Evolutionary conservation across 345 rosid species (phyloP), one percentile per base, ranked within the genome.

Genomic region (Aquilaria yunnanensis): DNA sequence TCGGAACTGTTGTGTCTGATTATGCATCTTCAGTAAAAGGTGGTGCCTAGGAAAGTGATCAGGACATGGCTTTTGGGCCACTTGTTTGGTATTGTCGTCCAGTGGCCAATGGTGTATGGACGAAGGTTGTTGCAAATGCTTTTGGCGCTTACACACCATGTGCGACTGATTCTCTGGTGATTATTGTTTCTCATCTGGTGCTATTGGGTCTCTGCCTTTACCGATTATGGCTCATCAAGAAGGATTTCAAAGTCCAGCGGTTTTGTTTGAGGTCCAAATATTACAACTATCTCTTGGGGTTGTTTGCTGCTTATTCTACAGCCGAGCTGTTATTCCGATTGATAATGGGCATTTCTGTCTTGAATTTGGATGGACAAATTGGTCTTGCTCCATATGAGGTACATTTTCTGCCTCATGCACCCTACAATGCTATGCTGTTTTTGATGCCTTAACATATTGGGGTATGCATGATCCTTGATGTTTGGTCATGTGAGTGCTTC

Each of bases 131-230:
- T 70, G 82, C 82, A 66, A 90, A 87, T 84, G 99, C 96, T 14
- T 85, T 94, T 76, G 99, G 99, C 52, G 86, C 84, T 51, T 94
- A 90, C 75, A 90, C 99, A 56, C 99, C 99, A 31, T 90, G 99
- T 79, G 96, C 89, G 48, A 77, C 91, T 23, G 86, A 90, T 72
- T 81, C 93, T 54, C 68, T 90, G 72, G 99, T 90, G 62, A 54
- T 90, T 34, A 67, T 76, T 4, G 16, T 85, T 57, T 80, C 96
- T 60, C 85, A 94, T 68, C 51, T 94, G 76, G 80, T 73, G 68
- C 82, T 94, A 55, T 72, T 85, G 70, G 78, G 81, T 12, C 76
- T 94, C 2, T 90, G 97, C 72, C 63, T 80, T 53, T 88, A 88
- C 54, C 83, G 97, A 12, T 67, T 88, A 63, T 94, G 97, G 97